Percentiles rank a stretch among this genome's conserved stretches.
Conservation (phyloP, 148 eudicot genomes). For the Amaranthus cruentus region DNA sequence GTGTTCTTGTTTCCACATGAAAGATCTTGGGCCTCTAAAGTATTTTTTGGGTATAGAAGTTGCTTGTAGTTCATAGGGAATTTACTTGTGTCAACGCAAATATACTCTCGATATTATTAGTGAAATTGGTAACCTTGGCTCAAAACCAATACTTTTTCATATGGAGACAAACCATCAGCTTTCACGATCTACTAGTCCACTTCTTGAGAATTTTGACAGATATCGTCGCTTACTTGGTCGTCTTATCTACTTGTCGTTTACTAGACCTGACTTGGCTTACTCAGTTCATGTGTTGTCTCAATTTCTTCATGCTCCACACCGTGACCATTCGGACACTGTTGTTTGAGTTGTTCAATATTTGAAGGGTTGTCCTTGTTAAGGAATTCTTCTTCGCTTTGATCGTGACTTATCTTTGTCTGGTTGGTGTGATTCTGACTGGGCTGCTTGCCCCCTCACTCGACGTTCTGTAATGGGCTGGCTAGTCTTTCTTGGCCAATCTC, state of each 20-base stretch:
- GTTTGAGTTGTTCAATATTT: too few relatives aligned
- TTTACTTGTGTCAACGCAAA: neutral
- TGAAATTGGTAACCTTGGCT: neutral
- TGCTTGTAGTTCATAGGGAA: neutral
- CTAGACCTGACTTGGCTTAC: constrained; percentile 12
- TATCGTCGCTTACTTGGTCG: neutral
- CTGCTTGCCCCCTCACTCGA: too few relatives aligned
- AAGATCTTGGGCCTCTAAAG: neutral
- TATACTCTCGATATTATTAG: constrained; percentile 4
- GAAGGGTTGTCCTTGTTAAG: too few relatives aligned
- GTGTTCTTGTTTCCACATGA: constrained; percentile 3
- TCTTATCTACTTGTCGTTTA: constrained; percentile 5
- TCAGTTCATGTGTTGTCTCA: constrained; percentile 11
- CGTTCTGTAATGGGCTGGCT: too few relatives aligned
- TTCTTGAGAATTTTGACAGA: neutral
- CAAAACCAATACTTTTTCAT: neutral
- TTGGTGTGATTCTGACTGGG: too few relatives aligned
- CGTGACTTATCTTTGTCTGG: too few relatives aligned
- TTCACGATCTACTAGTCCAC: neutral
- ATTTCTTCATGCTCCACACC: constrained; percentile 13
- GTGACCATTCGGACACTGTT: too few relatives aligned
- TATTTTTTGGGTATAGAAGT: neutral
- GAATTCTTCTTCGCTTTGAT: too few relatives aligned
- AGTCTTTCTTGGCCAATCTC: too few relatives aligned
- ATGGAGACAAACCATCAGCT: neutral